Base-by-base conservation (phyloP, 2,329 filamentous ascomycete species). In the Emergomyces pasteurianus region DNA sequence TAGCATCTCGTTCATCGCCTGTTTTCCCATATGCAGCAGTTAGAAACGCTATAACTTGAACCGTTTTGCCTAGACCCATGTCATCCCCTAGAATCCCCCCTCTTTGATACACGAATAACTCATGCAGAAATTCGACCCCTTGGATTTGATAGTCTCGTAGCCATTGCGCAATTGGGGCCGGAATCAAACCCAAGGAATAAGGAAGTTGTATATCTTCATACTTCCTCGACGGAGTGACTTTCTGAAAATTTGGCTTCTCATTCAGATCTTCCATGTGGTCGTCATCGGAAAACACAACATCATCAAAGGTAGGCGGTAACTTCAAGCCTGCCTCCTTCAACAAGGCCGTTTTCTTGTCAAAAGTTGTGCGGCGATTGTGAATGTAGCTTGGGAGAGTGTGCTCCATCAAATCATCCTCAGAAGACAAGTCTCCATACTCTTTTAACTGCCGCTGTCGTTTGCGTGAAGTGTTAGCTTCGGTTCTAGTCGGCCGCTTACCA, bases 21-120 rank as follows among this genome's bases (percentile, higher is more conserved):
- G 89, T 95, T 75, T 99, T 99, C 8, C 94, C 94, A 71, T 96
- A 99, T 0, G 91, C 92, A 0, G 86, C 90, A 0, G 90, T 89
- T 26, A 99, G 78, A 65, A 99, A 97, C 0, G 92, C 89, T 61
- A 91, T 94, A 31, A 99, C 90, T 73, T 99, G 94, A 2, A 99
- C 90, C 0, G 94, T 99, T 74, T 99, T 99, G 0, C 94, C 94
- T 38, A 99, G 75, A 23, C 94, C 94, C 94, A 99, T 99, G 69
- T 99, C 94, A 70, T 99, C 94, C 2, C 92, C 92, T 0, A 99
- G 80, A 26, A 99, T 89, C 1, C 89, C 90, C 0, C 94, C 94
- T 67, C 87, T 87, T 69, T 99, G 94, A 65, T 90, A 92, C 3
- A 96, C 87, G 70, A 97, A 97, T 26, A 89, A 82, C 62, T 89